Evolutionary conservation across 352 stramenopile genomes (phyloP).

Genomic region (Pythium rishiriense): DNA sequence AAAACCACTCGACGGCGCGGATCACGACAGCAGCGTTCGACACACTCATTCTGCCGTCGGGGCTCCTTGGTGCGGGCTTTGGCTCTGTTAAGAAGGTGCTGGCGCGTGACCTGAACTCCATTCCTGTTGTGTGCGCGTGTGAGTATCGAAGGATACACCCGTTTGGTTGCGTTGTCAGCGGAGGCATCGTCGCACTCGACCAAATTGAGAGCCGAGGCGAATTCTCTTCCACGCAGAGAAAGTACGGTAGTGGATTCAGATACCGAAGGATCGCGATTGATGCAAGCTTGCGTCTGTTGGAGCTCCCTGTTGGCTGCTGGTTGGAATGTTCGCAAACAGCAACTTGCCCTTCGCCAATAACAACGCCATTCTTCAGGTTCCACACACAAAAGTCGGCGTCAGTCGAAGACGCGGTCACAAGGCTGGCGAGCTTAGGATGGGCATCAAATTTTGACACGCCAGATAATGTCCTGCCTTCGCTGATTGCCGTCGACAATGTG

Average conservation of each 20-base stretch:
- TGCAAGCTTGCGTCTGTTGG: neutral
- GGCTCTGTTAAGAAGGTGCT: constrained; percentile 30
- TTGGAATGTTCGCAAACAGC: neutral
- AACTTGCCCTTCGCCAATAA: constrained; percentile 29
- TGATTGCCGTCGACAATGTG: constrained; percentile 12
- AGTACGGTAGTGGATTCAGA: constrained; percentile 44
- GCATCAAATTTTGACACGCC: constrained; percentile 37
- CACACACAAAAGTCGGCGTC: constrained; percentile 47
- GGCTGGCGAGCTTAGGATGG: constrained; percentile 23
- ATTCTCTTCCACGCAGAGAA: constrained; percentile 39
- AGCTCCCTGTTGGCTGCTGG: neutral
- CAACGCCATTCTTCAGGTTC: constrained; percentile 41
- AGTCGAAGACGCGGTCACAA: constrained; percentile 37
- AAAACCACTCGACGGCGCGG: constrained; percentile 33
- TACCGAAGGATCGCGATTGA: constrained; percentile 31
- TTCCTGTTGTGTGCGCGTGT: constrained; percentile 10
- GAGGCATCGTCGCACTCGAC: constrained; percentile 34
- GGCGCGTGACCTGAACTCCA: constrained; percentile 5
- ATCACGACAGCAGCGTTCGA: constrained; percentile 10
- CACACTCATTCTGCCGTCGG: neutral
- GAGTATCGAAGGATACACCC: constrained; percentile 26
- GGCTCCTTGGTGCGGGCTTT: constrained; percentile 5
- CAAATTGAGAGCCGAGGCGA: constrained; percentile 40
- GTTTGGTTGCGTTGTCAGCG: constrained; percentile 23
- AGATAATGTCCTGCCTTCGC: neutral